Evolutionary conservation across 139 green algal genomes (phyloP).

Genomic region (Tetraselmis chui): DNA sequence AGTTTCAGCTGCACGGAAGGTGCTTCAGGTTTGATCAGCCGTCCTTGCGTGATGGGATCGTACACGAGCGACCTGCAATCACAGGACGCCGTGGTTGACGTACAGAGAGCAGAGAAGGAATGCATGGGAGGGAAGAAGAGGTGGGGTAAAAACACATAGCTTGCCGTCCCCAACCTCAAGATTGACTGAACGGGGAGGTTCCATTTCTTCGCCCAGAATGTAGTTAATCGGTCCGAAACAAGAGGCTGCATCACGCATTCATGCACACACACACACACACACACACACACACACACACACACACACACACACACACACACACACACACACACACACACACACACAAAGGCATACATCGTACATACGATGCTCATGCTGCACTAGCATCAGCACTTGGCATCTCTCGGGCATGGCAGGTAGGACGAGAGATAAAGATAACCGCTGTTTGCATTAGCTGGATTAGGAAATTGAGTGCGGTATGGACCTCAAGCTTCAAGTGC

Average conservation of each 20-base stretch:
- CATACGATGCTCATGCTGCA: neutral
- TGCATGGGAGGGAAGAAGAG: no score
- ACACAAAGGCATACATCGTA: no score
- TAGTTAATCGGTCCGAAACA: neutral
- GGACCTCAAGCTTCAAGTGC: no score
- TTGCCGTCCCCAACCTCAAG: neutral
- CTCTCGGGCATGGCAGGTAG: neutral
- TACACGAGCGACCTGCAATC: neutral
- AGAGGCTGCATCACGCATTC: neutral
- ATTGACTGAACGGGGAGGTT: neutral
- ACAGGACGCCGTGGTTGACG: no score
- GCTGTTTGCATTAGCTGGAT: neutral
- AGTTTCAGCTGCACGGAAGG: no score
- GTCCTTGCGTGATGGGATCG: neutral
- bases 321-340: no score
- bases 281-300: no score
- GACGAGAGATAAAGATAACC: neutral
- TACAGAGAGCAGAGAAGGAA: no score
- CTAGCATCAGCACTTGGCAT: neutral
- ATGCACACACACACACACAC: no score
- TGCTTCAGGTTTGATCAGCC: neutral
- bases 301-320: no score
- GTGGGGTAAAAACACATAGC: no score
- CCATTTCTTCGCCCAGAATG: neutral
- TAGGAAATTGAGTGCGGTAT: neutral